Base-by-base conservation (phyloP, 208 protist species). In the Trichomonas gallinae region DNA sequence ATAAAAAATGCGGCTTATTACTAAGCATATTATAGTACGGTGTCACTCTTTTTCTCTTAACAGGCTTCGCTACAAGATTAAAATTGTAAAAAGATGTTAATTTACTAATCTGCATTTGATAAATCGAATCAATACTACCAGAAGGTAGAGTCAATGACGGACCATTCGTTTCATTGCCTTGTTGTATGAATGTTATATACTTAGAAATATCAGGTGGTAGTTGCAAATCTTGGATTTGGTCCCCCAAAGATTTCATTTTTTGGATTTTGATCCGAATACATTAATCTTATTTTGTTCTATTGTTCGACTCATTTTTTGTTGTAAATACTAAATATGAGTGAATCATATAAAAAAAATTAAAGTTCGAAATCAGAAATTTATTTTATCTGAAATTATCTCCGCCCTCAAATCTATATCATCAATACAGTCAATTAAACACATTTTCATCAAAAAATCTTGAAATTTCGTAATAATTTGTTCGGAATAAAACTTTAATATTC, bases 51-150 rank as follows among this genome's bases (percentile, higher is more conserved):
- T 46, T 34, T 46, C 15, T 89, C 6, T 46, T 42, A 31, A 89
- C 31, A 13, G 38, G 83, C 10, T 89, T 89, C 40, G 17, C 13
- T 31, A 31, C 34, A 31, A 44, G 17, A 46, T 45, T 89, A 31
- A n/a, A 89, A 89, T 89, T 42, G 40, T 89, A 89, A 46, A 89
- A 89, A 8, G 83, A n/a, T 46, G 83, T 89, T 46, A 89, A 46
- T 89, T 46, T 26, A 21, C 38, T 10, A n/a, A 89, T 31, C 15
- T 72, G 58, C 26, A n/a, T 17, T n/a, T 17, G 11, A n/a, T 72
- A 72, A 72, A 72, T 72, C 26, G 6, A 3, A n/a, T 72, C 58
- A 21, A 72, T 72, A n/a, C 26, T 26, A 72, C 58, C 3, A 3
- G 58, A 17, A 72, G 58, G 58, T 4, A 72, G 8, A 8, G 26